These are phyloP conservation scores for Lathyrus sativus DNA, from an alignment of 306 rosid species.

Conservation along the genomic window DNA sequence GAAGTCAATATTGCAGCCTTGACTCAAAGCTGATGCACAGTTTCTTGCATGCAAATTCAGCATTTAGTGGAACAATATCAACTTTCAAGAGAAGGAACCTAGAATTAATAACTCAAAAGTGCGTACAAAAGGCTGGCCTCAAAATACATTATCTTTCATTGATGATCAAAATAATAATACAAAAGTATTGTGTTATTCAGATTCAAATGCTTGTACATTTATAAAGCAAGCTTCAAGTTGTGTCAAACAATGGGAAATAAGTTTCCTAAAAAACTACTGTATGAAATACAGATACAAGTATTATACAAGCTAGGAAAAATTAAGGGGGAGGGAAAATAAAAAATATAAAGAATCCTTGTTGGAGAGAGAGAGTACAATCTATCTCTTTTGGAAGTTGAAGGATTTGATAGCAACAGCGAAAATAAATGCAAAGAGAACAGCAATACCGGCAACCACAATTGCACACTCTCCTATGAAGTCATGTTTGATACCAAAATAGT, in stretches of 20 bases:
- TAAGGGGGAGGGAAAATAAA: background rate
- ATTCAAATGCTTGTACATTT: conserved; percentile 32
- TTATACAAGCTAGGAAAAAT: conserved; percentile 5
- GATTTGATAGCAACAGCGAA: conserved; percentile 48
- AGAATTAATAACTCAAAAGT: background rate
- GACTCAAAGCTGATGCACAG: background rate
- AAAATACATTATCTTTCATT: conserved; percentile 17
- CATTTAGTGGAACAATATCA: background rate
- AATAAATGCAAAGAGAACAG: conserved; percentile 43
- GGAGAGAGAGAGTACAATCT: background rate
- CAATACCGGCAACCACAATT: conserved; percentile 37
- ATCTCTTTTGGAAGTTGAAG: conserved; percentile 64
- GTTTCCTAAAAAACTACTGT: conserved; percentile 13
- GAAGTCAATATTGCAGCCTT: too few relatives aligned
- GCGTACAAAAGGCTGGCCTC: background rate
- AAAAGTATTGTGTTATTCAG: background rate
- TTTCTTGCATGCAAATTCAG: background rate
- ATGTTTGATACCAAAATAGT: conserved; percentile 49
- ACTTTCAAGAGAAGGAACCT: background rate
- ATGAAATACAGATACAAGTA: conserved; percentile 13
- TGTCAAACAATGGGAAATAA: conserved; percentile 10
- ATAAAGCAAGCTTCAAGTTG: conserved; percentile 2
- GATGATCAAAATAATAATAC: conserved; percentile 16
- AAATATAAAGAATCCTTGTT: conserved; percentile 30
- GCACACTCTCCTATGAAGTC: conserved; percentile 49